phyloP scores from a whole-genome alignment of 495 filamentous ascomycete genomes.

The Oleoguttula mirabilis region DNA sequence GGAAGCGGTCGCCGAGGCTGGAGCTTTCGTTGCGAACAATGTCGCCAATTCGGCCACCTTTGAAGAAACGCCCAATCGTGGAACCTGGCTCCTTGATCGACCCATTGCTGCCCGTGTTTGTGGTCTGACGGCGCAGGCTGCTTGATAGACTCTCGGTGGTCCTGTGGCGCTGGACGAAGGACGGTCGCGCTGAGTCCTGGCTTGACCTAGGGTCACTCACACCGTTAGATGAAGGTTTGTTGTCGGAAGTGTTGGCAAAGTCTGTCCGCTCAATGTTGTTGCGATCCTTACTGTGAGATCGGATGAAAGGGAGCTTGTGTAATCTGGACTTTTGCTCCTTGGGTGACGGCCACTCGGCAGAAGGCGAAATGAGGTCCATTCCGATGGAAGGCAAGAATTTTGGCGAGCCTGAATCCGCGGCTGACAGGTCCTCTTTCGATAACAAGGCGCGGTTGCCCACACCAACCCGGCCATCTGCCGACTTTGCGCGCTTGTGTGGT shows the following conservation, averaged over 20 bases:
- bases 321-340: conserved; percentile 20
- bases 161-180: conserved; percentile 5
- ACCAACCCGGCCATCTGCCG: conserved; percentile 16
- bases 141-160: conserved; percentile 10
- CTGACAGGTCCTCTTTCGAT: background rate
- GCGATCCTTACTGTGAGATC: conserved; percentile 22
- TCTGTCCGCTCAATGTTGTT: conserved; percentile 22
- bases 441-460: background rate
- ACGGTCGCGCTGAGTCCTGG: conserved; percentile 5
- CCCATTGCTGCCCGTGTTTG: background rate
- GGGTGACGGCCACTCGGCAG: background rate
- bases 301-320: conserved; percentile 23
- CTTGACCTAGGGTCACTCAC: conserved; percentile 10
- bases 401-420: background rate
- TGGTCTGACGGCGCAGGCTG: conserved; percentile 8
- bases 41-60: conserved; percentile 25
- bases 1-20: conserved; percentile 24
- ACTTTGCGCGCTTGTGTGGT: conserved; percentile 14
- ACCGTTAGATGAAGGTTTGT: conserved; percentile 13
- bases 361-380: background rate
- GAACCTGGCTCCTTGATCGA: conserved; percentile 19
- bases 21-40: conserved; percentile 25
- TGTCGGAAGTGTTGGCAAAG: conserved; percentile 16
- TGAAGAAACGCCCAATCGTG: conserved; percentile 28
- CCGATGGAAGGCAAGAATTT: conserved; percentile 15